Percentiles rank a stretch among this genome's conserved stretches.
These are phyloP conservation scores for Tylopilus sp. DNA, from an alignment of 1,284 basidiomycete genomes.

Conservation along the genomic window DNA sequence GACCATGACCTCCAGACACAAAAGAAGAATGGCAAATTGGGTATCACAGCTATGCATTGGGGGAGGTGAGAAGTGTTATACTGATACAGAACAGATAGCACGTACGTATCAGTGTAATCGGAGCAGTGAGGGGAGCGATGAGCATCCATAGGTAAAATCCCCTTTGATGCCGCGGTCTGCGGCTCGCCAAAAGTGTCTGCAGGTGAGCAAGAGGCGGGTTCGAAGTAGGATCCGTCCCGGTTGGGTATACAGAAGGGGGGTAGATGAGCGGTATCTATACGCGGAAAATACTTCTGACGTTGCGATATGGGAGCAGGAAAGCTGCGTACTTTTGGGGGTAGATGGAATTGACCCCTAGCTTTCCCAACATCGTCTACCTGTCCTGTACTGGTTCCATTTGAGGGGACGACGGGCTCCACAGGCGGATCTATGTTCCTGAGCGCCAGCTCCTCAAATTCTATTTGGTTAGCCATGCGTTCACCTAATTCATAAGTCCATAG, in stretches of 20 bases:
- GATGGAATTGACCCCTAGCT: neutral
- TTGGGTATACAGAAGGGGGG: conserved; percentile 52
- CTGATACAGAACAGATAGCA: conserved; percentile 11
- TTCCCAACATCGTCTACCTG: conserved; percentile 19
- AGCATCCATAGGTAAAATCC: conserved; percentile 64
- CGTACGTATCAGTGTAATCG: conserved; percentile 72
- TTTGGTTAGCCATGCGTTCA: conserved; percentile 60
- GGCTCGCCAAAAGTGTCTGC: conserved; percentile 45
- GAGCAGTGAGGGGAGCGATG: conserved; percentile 64
- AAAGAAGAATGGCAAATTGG: conserved; percentile 81
- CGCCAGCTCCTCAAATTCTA: conserved; percentile 75
- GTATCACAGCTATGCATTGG: conserved; percentile 58
- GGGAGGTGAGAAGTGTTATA: conserved; percentile 1
- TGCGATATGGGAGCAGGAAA: neutral
- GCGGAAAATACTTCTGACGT: neutral
- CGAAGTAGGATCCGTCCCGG: conserved; percentile 1
- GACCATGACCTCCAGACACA: conserved; percentile 81
- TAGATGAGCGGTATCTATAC: conserved; percentile 64
- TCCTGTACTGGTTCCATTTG: conserved; percentile 12
- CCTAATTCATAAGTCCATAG: conserved; percentile 57
- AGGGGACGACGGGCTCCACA: conserved; percentile 48
- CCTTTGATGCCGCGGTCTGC: conserved; percentile 59
- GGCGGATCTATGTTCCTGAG: conserved; percentile 68
- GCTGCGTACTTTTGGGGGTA: conserved; percentile 7
- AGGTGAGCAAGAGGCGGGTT: conserved; percentile 51